Evolutionary conservation across 1,284 basidiomycete genomes (phyloP), one percentile per base, ranked within the genome.

Genomic region (Cutaneotrichosporon spelunceum): DNA sequence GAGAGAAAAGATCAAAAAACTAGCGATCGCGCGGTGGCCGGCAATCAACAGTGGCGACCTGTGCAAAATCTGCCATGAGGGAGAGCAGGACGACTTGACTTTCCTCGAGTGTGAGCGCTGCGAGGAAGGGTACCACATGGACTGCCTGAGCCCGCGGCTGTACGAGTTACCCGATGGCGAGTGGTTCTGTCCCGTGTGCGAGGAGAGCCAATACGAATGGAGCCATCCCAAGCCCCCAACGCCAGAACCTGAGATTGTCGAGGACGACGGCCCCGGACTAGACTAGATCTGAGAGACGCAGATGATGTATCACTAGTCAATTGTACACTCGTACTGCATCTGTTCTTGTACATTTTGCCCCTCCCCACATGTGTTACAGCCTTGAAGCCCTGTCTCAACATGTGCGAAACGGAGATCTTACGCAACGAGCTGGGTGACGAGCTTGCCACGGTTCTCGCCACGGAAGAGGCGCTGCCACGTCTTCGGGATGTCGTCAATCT

Each of bases 31-130:
- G 8, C 82, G 91, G 57, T 86, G 90, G 77, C 91, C 89, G 9
- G 77, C 90, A 49, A 81, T 92, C 34, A 84, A 87, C 36, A 83
- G 87, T 3, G 85, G 87, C 0, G 84, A 87, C 21, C 71, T 83
- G 9, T 97, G 93, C 75, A 79, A 89, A 10, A 82, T 84, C 7
- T 97, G 94, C 73, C 78, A 81, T 47, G 82, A 83, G 64, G 48
- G 27, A 7, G 87, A 90, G 54, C 79, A 86, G 47, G 86, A 88
- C 29, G 85, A 87, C 50, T 86, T 86, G 65, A 81, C 83, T 30
- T 85, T 85, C 29, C 79, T 91, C 50, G 90, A 89, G 72, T 95
- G 93, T 67, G 93, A 95, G 74, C 92, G 91, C 88, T 98, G 93
- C 75, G 93, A 97, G 72, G 83, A 84, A 52, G 91, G 93, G 0